Percentiles rank a stretch among this genome's conserved stretches.
Evolutionary conservation across 495 filamentous ascomycete species (phyloP).

Genomic region (Emericellopsis terricola): DNA sequence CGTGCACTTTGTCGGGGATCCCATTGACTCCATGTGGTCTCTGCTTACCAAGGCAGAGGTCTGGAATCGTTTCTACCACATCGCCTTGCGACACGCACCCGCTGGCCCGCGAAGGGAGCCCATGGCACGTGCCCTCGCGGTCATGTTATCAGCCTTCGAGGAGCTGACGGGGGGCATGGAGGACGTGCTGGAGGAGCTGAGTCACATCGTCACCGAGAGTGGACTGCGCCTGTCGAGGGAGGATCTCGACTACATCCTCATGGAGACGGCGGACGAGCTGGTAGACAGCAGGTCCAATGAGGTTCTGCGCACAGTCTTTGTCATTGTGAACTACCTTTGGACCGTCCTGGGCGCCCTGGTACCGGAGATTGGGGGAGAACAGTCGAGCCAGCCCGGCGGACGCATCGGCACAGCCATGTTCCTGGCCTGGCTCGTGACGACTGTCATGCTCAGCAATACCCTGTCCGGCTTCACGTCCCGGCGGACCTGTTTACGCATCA

Average conservation of each 20-base stretch:
- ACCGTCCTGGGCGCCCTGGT: neutral
- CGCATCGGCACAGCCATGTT: too few species aligned
- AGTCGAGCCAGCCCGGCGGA: too few species aligned
- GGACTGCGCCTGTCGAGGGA: neutral
- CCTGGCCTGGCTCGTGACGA: too few species aligned
- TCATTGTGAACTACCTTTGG: neutral
- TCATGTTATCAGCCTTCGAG: neutral
- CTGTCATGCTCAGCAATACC: too few species aligned
- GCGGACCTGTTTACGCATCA: too few species aligned
- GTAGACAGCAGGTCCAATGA: constrained; percentile 1
- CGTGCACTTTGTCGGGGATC: too few species aligned
- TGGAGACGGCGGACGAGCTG: constrained; percentile 1
- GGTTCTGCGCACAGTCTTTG: neutral
- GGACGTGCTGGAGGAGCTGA: neutral
- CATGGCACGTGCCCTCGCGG: neutral
- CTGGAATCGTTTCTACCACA: constrained; percentile 1
- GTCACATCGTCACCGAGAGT: neutral
- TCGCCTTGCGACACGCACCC: neutral
- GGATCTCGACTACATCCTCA: neutral
- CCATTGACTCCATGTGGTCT: too few species aligned
- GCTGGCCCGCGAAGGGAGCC: neutral
- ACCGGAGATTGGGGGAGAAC: too few species aligned
- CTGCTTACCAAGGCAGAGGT: constrained; percentile 1
- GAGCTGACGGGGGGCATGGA: constrained; percentile 1
- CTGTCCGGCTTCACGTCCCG: too few species aligned